phyloP scores from a whole-genome alignment of 1,284 basidiomycete genomes.

The Leccinum huronense region DNA sequence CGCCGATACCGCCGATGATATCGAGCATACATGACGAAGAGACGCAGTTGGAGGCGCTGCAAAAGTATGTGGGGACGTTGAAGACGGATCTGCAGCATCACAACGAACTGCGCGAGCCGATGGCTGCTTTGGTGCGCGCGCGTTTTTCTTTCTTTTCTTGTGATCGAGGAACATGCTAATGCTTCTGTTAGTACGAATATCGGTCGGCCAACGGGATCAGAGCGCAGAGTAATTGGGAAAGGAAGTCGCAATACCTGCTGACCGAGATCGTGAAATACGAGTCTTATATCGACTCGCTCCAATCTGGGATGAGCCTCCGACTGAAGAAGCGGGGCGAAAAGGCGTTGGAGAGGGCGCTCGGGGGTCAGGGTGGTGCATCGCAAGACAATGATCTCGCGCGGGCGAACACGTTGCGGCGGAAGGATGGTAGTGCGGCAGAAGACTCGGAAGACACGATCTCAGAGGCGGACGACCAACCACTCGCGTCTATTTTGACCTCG shows the following conservation, averaged over 20 bases:
- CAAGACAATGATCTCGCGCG: constrained; percentile 42
- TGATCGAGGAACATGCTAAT: neutral
- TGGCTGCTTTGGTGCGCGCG: constrained; percentile 70
- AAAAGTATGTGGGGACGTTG: constrained; percentile 74
- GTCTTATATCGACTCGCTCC: constrained; percentile 89
- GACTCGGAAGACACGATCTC: constrained; percentile 37
- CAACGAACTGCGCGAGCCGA: constrained; percentile 80
- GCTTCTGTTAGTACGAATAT: constrained; percentile 63
- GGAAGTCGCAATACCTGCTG: constrained; percentile 83
- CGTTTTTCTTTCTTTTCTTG: neutral
- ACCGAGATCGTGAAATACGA: constrained; percentile 95
- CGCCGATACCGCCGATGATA: constrained; percentile 80
- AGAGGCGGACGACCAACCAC: constrained; percentile 27
- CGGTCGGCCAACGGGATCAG: constrained; percentile 73
- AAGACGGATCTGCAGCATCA: constrained; percentile 81
- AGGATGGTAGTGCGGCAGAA: constrained; percentile 43
- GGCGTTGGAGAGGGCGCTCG: constrained; percentile 74
- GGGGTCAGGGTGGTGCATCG: constrained; percentile 35
- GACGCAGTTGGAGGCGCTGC: constrained; percentile 82
- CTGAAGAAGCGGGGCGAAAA: constrained; percentile 86
- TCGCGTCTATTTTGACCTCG: constrained; percentile 4
- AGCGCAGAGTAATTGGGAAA: constrained; percentile 89
- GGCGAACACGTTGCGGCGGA: constrained; percentile 45
- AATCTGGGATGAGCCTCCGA: constrained; percentile 75
- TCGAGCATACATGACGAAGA: constrained; percentile 90